Percentiles rank a stretch among this genome's conserved stretches.
phyloP scores from a whole-genome alignment of 1,284 basidiomycete genomes.

The Uromyces viciae-fabae region DNA sequence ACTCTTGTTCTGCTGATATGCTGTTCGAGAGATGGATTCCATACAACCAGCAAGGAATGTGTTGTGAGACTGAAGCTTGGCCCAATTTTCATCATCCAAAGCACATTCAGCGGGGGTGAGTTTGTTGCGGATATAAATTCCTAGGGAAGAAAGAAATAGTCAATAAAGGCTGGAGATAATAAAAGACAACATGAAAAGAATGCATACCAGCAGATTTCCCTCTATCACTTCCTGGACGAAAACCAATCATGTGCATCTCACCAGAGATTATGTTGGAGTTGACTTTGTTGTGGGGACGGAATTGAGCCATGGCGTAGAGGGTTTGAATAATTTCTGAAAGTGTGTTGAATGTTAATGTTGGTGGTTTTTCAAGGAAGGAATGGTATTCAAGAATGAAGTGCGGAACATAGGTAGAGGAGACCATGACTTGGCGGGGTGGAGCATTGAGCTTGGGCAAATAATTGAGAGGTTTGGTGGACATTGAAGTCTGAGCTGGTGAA shows the following conservation, averaged over 20 bases:
- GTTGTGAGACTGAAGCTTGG: background rate
- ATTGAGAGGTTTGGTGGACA: background rate
- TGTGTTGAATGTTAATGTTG: background rate
- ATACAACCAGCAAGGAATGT: background rate
- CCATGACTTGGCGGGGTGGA: background rate
- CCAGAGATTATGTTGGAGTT: background rate
- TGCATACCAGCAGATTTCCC: slow-evolving; percentile 15
- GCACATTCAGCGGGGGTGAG: background rate
- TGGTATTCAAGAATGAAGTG: slow-evolving; percentile 1
- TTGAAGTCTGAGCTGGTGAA: slow-evolving; percentile 2
- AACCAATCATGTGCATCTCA: background rate
- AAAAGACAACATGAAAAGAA: background rate
- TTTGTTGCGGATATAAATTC: background rate
- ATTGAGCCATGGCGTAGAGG: background rate
- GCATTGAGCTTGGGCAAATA: background rate
- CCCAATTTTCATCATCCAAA: background rate
- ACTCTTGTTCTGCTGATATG: background rate
- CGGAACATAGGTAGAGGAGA: background rate
- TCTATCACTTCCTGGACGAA: background rate
- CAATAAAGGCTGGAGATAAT: background rate
- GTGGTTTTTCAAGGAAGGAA: background rate
- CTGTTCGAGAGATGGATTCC: background rate
- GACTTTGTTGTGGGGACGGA: background rate
- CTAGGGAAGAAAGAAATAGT: background rate
- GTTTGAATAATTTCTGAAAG: background rate